Base-by-base conservation (phyloP, 768 basidiomycete species). In the Trametes maxima region DNA sequence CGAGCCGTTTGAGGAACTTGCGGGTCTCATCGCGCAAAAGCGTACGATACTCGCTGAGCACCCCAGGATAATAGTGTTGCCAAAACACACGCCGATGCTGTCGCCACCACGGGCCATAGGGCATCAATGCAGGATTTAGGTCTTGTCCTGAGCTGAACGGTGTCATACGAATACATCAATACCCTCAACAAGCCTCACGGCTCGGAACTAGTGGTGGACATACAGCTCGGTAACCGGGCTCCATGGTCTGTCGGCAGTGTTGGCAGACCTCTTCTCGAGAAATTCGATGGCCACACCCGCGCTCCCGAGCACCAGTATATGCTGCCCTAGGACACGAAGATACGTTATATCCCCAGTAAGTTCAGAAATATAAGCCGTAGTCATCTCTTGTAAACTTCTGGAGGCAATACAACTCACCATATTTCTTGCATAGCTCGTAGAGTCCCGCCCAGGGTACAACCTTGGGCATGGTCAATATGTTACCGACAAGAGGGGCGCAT, bases 211-310 rank as follows among this genome's bases (percentile, higher is more conserved):
- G 0, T 3, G n/a, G 33, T 40, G 7, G 1, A 49, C 57, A 22
- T 28, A 63, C 52, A 63, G 35, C 2, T 37, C n/a, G 12, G 50
- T 35, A 12, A 59, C 22, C 7, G 42, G 37, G 0, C 37, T 40
- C 19, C 28, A 37, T 4, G 47, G 63, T 36, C 74, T 54, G 48
- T 68, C 68, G 10, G 73, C 72, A 46, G 72, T 68, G 25, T 69
- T 67, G 5, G 60, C 50, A 3, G 69, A 66, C 28, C 70, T 58
- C 48, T 70, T 68, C 25, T 73, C 65, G 39, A 74, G 60, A 44
- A 74, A 63, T 13, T 74, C 73, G 1, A 37, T 42, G 14, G 66
- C 67, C 8, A 64, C 64, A 19, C 59, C 49, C 16, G 59, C 33
- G 2, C 69, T 68, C 46, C 69, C 68, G 14, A 74, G 46, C 14